Evolutionary conservation across 1,139 yeast species (phyloP).

Genomic region (Debaryomyces udenii): DNA sequence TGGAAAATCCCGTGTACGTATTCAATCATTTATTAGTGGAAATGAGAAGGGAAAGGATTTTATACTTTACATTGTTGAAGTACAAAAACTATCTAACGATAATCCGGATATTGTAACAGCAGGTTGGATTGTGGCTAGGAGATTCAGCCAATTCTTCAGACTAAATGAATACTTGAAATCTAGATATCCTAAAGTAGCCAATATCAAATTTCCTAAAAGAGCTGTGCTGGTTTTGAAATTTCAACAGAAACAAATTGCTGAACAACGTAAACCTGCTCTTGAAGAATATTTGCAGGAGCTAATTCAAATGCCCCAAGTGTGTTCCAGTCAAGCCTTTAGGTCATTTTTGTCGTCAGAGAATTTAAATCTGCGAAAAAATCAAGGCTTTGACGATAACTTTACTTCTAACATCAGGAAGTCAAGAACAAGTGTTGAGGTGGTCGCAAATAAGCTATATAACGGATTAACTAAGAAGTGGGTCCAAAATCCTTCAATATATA

Average conservation of each 20-base stretch:
- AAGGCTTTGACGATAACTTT: conserved; percentile 31
- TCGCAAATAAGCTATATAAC: conserved; percentile 48
- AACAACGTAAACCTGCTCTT: conserved; percentile 61
- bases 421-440: conserved; percentile 30
- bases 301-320: conserved; percentile 65
- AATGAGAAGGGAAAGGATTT: conserved; percentile 61
- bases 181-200: conserved; percentile 53
- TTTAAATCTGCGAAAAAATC: conserved; percentile 46
- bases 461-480: conserved; percentile 40
- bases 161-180: conserved; percentile 66
- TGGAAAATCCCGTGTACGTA: conserved; percentile 66
- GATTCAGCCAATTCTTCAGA: conserved; percentile 81
- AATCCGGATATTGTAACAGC: conserved; percentile 56
- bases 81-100: conserved; percentile 55
- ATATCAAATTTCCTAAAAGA: conserved; percentile 63
- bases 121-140: conserved; percentile 87
- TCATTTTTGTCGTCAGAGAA: conserved; percentile 77
- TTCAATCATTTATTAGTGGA: conserved; percentile 67
- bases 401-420: conserved; percentile 13
- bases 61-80: conserved; percentile 75
- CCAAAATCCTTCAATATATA: conserved; percentile 2
- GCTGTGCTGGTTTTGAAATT: conserved; percentile 65
- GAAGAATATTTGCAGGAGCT: conserved; percentile 65
- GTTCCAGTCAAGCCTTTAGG: conserved; percentile 72
- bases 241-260: conserved; percentile 64